Evolutionary conservation across 495 filamentous ascomycete genomes (phyloP), one percentile per base, ranked within the genome.

Genomic region (Tuber indicum): DNA sequence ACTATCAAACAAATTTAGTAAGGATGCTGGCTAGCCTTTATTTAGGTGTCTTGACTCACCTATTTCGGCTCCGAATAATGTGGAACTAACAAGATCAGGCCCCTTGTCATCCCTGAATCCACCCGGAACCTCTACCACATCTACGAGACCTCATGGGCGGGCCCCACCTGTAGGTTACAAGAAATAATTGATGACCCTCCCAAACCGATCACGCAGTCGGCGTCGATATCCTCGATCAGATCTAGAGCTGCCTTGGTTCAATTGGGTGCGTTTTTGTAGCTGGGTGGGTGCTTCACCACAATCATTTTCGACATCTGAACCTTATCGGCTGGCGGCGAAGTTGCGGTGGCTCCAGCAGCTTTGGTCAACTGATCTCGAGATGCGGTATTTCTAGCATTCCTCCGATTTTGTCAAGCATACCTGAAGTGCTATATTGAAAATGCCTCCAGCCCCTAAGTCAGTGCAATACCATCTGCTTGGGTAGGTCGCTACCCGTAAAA

Each of bases 211-310:
- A 92, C 85, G 79, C 91, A 85, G 77, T 91, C 86, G 44, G 91
- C 89, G 44, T 90, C 90, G 6, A 73, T 77, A 9, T 85, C 86
- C 14, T 85, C 85, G 16, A 36, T 21, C 26, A 44, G 16, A 0
- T 90, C 89, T 41, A 91, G 79, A 76, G 86, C 85, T 78, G 87
- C 86, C 75, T 88, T 87, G 74, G 89, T 90, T 90, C 90, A 92
- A 79, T 88, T 87, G 0, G 86, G 81, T 46, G 88, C 86, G 14
- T 84, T 87, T 76, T 88, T 89, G 83, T 92, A 92, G 83, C 92
- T 92, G 62, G 86, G 76, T 49, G 86, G 85, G 70, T 85, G 85
- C 72, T 88, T 87, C 36, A 87, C 88, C n/a, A 87, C 87, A 17
- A 89, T 85, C 17, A 74, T 79, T 74, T 82, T 77, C 2, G 86